Base-by-base conservation (phyloP, 306 rosid genomes). In the Argentina anserina region DNA sequence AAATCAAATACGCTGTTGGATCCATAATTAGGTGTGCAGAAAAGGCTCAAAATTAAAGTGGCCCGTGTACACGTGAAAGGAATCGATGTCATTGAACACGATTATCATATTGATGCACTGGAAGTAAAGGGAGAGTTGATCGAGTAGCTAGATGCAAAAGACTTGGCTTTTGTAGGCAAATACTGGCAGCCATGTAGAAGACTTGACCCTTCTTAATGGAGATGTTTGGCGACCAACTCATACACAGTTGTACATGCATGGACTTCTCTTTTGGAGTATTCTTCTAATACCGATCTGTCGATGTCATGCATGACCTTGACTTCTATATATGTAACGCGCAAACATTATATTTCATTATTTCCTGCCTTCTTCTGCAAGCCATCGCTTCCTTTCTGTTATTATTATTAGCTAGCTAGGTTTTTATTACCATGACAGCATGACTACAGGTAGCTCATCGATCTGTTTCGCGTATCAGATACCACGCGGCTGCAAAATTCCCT, bases 231-330 rank as follows among this genome's bases (percentile, higher is more conserved):
- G n/a, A 58, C 1, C 37, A 58, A 58, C 64, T 58, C 64, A 14
- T 28, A 58, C 33, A 58, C 37, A 58, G 37, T 58, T 58, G 64
- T 58, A 26, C 34, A 12, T 25, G 34, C 36, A 10, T 42, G 33
- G 34, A 28, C 37, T 18, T 53, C 31, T 53, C 60, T 53, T 53
- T 53, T 53, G 61, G 61, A 23, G 31, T 53, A 23, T 4, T 31
- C 58, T 7, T 49, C 25, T 13, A 5, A 2, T 47, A 7, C 18
- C 23, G 6, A 18, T 43, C 15, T 10, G 6, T 23, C 15, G 23
- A 53, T 53, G 33, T 53, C 61, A 53, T 53, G 61, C 61, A 53
- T 53, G 61, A 53, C 17, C 33, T 53, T 53, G 31, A 53, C 61
- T 1, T 43, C 12, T 13, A 43, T 43, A 2, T 43, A 12, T 7